Evolutionary conservation across 2,329 filamentous ascomycete species (phyloP).

Genomic region (Fusarium domesticum): DNA sequence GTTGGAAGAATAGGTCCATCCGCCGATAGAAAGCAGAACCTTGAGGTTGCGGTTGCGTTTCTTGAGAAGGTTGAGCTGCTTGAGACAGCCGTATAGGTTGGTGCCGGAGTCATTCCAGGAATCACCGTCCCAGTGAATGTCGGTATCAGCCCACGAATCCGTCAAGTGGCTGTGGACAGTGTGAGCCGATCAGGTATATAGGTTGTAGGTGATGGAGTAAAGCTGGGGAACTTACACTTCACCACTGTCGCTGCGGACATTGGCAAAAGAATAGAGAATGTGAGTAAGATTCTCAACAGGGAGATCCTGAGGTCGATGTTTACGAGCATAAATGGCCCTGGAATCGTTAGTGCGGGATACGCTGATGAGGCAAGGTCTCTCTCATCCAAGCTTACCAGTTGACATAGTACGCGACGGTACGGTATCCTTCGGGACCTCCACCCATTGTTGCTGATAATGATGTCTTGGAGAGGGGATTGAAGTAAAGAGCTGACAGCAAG

Average conservation of each 20-base stretch:
- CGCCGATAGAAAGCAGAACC: slow-evolving; percentile 80
- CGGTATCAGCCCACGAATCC: slow-evolving; percentile 63
- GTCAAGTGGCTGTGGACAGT: slow-evolving; percentile 47
- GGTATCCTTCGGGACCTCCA: slow-evolving; percentile 52
- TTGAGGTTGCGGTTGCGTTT: slow-evolving; percentile 78
- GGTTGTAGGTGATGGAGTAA: not conserved
- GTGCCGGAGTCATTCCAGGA: slow-evolving; percentile 69
- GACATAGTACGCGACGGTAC: slow-evolving; percentile 69
- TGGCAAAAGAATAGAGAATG: slow-evolving; percentile 86
- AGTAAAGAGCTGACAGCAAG: slow-evolving; percentile 7
- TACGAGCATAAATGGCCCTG: slow-evolving; percentile 80
- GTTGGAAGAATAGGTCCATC: slow-evolving; percentile 88
- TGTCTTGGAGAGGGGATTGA: not conserved
- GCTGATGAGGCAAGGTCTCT: slow-evolving; percentile 1
- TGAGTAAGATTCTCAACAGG: slow-evolving; percentile 81
- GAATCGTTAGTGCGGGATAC: not conserved
- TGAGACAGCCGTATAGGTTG: slow-evolving; percentile 85
- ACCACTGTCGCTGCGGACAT: slow-evolving; percentile 73
- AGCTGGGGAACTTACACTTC: slow-evolving; percentile 60
- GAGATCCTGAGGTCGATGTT: slow-evolving; percentile 82
- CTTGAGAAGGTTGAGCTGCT: slow-evolving; percentile 85
- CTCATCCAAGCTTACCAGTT: slow-evolving; percentile 59
- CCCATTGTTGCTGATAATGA: slow-evolving; percentile 36
- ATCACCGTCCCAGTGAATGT: slow-evolving; percentile 71
- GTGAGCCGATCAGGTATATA: slow-evolving; percentile 10